These are phyloP conservation scores for Aspergillus diversus DNA, from an alignment of 495 filamentous ascomycete genomes.

Conservation along the genomic window DNA sequence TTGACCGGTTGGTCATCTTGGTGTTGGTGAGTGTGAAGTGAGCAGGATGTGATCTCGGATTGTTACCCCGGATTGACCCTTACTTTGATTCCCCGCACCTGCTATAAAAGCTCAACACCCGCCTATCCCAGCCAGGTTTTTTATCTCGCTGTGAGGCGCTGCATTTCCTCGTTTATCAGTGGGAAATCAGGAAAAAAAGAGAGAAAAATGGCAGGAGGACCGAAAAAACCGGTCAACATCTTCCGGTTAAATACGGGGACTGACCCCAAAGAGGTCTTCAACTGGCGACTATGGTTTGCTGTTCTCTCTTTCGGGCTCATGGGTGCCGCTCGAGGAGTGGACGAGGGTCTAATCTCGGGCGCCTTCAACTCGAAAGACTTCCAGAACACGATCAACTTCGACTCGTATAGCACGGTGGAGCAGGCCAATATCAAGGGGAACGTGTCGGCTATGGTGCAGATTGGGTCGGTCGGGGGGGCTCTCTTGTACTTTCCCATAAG, in stretches of 20 bases:
- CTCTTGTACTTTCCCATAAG: slow-evolving; percentile 50
- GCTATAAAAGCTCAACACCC: too few relatives aligned
- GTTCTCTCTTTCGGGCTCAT: slow-evolving; percentile 70
- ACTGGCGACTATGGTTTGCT: slow-evolving; percentile 68
- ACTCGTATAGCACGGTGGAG: slow-evolving; percentile 56
- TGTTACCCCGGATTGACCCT: too few relatives aligned
- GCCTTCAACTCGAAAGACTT: slow-evolving; percentile 69
- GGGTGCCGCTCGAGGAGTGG: slow-evolving; percentile 67
- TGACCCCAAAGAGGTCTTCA: slow-evolving; percentile 63
- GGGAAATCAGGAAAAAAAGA: too few relatives aligned
- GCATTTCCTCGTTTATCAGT: too few relatives aligned
- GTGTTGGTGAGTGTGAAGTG: too few relatives aligned
- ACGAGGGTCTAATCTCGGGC: slow-evolving; percentile 71
- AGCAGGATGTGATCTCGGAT: too few relatives aligned
- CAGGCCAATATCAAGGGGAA: slow-evolving; percentile 67
- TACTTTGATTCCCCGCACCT: too few relatives aligned
- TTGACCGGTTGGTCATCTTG: too few relatives aligned
- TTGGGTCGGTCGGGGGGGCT: slow-evolving; percentile 67
- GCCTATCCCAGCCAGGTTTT: too few relatives aligned
- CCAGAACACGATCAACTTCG: slow-evolving; percentile 57
- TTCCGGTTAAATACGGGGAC: slow-evolving; percentile 58
- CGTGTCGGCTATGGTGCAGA: slow-evolving; percentile 74
- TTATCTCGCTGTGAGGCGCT: too few relatives aligned
- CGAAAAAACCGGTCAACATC: slow-evolving; percentile 69
- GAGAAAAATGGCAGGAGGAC: slow-evolving; percentile 30